Percentiles rank a stretch among this genome's conserved stretches.
Evolutionary conservation across 2,329 filamentous ascomycete genomes (phyloP).

Genomic region (Exophiala alcalophila): DNA sequence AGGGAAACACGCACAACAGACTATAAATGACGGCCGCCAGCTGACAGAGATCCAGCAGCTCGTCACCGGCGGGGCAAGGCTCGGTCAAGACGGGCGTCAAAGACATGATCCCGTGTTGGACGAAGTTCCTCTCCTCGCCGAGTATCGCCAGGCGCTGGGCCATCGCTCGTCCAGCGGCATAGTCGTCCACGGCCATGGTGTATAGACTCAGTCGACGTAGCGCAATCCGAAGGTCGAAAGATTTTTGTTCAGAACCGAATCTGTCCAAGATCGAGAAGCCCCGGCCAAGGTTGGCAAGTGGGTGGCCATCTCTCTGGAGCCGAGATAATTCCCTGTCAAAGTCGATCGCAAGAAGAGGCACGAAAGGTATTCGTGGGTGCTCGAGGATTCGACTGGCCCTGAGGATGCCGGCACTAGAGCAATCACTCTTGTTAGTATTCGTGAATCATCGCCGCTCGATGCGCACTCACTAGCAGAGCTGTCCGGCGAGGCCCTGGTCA

Average conservation of each 20-base stretch:
- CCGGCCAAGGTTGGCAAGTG: background rate
- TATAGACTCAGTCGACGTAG: constrained; percentile 10
- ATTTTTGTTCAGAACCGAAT: background rate
- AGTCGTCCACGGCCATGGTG: constrained; percentile 13
- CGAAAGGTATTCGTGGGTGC: constrained; percentile 1
- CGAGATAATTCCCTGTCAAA: constrained; percentile 1
- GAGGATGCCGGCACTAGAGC: constrained; percentile 2
- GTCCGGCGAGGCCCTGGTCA: constrained; percentile 1
- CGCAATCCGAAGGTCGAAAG: constrained; percentile 2
- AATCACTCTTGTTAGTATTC: too few species aligned
- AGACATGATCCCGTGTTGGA: constrained; percentile 5
- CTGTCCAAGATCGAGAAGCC: constrained; percentile 1
- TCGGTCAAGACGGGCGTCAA: background rate
- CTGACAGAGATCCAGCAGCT: constrained; percentile 2
- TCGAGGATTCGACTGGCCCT: constrained; percentile 3
- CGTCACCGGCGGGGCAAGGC: background rate
- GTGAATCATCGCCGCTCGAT: too few species aligned
- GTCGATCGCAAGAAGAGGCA: background rate
- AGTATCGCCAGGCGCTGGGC: constrained; percentile 4
- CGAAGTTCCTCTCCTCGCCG: constrained; percentile 2
- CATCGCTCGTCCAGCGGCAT: constrained; percentile 1
- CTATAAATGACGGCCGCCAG: constrained; percentile 8
- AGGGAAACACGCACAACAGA: constrained; percentile 10
- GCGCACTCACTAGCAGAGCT: constrained; percentile 14
- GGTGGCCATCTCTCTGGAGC: background rate